A percentile compares a stretch with the other conserved stretches of the same genome.
Evolutionary conservation across 345 rosid genomes (phyloP).

Genomic region (Nasturtium officinale): DNA sequence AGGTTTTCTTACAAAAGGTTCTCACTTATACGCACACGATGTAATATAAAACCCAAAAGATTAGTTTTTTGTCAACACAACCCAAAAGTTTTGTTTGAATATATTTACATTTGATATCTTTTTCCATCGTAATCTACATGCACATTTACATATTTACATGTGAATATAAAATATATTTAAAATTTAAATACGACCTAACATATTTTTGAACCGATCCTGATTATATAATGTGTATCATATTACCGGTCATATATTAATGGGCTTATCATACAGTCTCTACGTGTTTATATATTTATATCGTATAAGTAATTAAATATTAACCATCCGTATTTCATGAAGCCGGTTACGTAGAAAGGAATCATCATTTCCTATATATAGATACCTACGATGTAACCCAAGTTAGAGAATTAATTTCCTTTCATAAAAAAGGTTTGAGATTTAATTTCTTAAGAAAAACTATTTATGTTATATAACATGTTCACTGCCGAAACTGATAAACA

Average conservation of each 20-base stretch:
- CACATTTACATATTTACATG: background rate
- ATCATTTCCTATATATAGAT: no score
- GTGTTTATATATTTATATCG: slow-evolving; percentile 11
- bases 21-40: no score
- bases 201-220: background rate
- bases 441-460: background rate
- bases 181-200: background rate
- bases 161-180: background rate
- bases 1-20: no score
- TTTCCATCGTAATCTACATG: no score
- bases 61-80: background rate
- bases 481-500: no score
- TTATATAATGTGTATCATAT: background rate
- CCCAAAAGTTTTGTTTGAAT: no score
- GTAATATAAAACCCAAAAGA: no score
- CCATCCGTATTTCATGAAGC: slow-evolving; percentile 17
- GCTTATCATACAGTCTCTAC: slow-evolving; percentile 30
- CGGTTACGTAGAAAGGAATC: slow-evolving; percentile 37
- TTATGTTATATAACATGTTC: no score
- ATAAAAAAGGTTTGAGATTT: background rate
- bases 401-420: slow-evolving; percentile 15
- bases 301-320: slow-evolving; percentile 17
- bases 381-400: slow-evolving; percentile 22
- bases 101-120: no score
- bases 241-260: no score